Evolutionary conservation across 768 basidiomycete species (phyloP).

Genomic region (Leccinum variicolor): DNA sequence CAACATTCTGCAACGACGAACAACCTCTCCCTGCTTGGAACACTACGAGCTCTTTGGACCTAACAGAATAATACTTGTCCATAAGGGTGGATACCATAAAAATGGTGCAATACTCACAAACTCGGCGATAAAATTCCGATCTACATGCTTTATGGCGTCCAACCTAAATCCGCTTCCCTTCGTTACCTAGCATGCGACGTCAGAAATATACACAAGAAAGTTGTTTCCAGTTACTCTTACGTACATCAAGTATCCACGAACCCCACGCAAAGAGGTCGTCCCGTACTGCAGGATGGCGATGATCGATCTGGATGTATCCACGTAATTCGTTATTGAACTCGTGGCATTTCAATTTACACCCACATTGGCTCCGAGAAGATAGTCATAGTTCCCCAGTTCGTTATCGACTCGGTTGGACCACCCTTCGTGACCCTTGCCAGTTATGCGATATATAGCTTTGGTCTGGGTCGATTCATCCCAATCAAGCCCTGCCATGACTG

Average conservation of each 20-base stretch:
- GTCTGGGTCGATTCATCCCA: slow-evolving; percentile 71
- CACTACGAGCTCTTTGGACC: slow-evolving; percentile 51
- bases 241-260: slow-evolving; percentile 64
- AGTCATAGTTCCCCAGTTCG: slow-evolving; percentile 89
- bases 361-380: slow-evolving; percentile 73
- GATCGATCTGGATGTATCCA: slow-evolving; percentile 59
- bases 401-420: slow-evolving; percentile 82
- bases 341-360: slow-evolving; percentile 17
- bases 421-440: slow-evolving; percentile 60
- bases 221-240: neutral
- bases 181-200: slow-evolving; percentile 47
- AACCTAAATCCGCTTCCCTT: slow-evolving; percentile 75
- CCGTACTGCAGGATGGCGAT: slow-evolving; percentile 76
- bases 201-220: neutral
- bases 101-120: slow-evolving; percentile 48
- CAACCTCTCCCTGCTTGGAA: slow-evolving; percentile 43
- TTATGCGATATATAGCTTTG: slow-evolving; percentile 70
- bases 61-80: slow-evolving; percentile 19
- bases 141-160: slow-evolving; percentile 91
- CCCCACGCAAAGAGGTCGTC: slow-evolving; percentile 78
- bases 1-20: slow-evolving; percentile 83
- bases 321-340: slow-evolving; percentile 8
- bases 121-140: slow-evolving; percentile 60
- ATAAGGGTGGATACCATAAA: neutral
- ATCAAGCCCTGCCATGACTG: slow-evolving; percentile 59